These are phyloP conservation scores for Sarocladium strictum DNA, from an alignment of 2,329 filamentous ascomycete genomes.

Conservation along the genomic window DNA sequence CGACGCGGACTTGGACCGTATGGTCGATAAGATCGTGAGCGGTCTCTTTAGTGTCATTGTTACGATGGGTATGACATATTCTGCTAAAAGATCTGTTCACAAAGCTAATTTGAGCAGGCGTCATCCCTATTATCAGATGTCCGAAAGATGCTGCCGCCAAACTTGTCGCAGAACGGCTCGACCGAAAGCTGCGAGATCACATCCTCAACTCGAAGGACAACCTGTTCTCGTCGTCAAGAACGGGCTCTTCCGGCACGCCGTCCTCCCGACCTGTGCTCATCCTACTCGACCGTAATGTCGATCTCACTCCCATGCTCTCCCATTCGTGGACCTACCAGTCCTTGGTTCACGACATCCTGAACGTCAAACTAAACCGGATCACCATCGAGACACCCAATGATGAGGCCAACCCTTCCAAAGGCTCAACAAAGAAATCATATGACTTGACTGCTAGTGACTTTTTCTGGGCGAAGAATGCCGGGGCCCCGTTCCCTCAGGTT, in stretches of 20 bases:
- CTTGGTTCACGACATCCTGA: slow-evolving; percentile 61
- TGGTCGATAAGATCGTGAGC: slow-evolving; percentile 87
- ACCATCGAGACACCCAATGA: slow-evolving; percentile 82
- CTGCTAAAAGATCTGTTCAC: neutral
- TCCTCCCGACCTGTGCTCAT: slow-evolving; percentile 82
- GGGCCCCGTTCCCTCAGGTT: slow-evolving; percentile 87
- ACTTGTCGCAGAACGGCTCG: slow-evolving; percentile 88
- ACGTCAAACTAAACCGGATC: slow-evolving; percentile 75
- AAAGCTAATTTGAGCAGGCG: slow-evolving; percentile 41
- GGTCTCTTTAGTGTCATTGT: slow-evolving; percentile 97
- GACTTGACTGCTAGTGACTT: slow-evolving; percentile 88
- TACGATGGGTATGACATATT: slow-evolving; percentile 70
- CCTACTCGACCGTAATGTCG: slow-evolving; percentile 90
- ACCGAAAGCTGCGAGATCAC: slow-evolving; percentile 92
- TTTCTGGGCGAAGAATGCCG: slow-evolving; percentile 93
- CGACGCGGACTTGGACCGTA: slow-evolving; percentile 80
- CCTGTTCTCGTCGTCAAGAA: slow-evolving; percentile 71
- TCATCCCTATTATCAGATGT: slow-evolving; percentile 92
- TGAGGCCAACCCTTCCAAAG: slow-evolving; percentile 67
- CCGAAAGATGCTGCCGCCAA: slow-evolving; percentile 90
- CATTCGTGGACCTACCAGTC: slow-evolving; percentile 83
- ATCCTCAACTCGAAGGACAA: slow-evolving; percentile 98
- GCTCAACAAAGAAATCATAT: slow-evolving; percentile 79
- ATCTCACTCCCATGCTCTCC: slow-evolving; percentile 96
- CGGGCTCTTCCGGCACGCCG: slow-evolving; percentile 53